Evolutionary conservation across 352 stramenopile genomes (phyloP), one percentile per base, ranked within the genome.

Genomic region (Stramenopiles sp.): DNA sequence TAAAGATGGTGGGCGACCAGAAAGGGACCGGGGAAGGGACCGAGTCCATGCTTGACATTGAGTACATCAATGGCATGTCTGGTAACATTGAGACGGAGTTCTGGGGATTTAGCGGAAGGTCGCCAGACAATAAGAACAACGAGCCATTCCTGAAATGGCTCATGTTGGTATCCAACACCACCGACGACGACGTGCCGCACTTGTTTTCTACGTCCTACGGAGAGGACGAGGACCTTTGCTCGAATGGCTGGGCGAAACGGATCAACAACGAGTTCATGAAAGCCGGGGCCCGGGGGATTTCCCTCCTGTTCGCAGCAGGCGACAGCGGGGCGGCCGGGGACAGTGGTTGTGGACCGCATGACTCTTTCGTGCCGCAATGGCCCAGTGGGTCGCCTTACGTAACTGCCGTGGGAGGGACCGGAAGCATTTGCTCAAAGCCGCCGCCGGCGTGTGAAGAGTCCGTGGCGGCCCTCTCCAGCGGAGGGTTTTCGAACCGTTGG

Each of bases 141-240:
- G 87, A 93, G 74, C 88, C 87, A 34, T 92, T 94, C 73, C 82
- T 92, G 2, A 85, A 87, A 75, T 93, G 90, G 74, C 81, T 78
- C 4, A 73, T 94, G 68, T 81, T 81, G 0, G 76, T 95, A 0
- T 75, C 92, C 12, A 79, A 79, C 31, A 80, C 73, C n/a, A 74
- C 37, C 4, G 74, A 74, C 25, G 84, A 91, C 4, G 78, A 77
- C 0, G 85, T 89, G 2, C 88, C 88, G 6, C 81, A 86, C 43
- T 87, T 96, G 0, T 81, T 94, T 0, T 94, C 87, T 0, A 92
- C 93, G 73, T 91, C 82, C 68, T 94, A 94, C 75, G 92, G 89
- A 3, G 88, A 93, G 76, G 85, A 94, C 48, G 88, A 94, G 81
- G 87, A 93, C 48, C 81, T 90, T 3, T 78, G 85, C 30, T 87